Base-by-base conservation (phyloP, 2,329 filamentous ascomycete species). In the Colletotrichum chrysophilum region DNA sequence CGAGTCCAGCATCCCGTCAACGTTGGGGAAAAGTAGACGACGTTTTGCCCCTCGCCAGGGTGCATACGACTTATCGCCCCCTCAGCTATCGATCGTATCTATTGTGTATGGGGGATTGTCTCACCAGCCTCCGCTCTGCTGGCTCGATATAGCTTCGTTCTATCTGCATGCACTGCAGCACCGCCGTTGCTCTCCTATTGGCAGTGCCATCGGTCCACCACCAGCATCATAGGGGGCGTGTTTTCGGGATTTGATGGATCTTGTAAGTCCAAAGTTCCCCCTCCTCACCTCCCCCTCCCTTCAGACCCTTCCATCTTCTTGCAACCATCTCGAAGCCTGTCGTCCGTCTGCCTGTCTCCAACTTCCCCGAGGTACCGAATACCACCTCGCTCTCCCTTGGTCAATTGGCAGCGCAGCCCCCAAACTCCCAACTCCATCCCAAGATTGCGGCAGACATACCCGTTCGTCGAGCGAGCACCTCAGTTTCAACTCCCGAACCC, bases 131-230 rank as follows among this genome's bases (percentile, higher is more conserved):
- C 66, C 56, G 21, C 68, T 71, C 18, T 60, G 55, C 52, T 52
- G 64, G 62, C 30, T 58, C 38, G 69, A 73, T 74, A 65, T 60
- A 73, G 73, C 70, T 58, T 75, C 73, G 70, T 68, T 62, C 62
- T 56, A 75, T 68, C 73, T 73, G 64, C 73, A 73, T 28, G 56
- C 64, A 72, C 69, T 38, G 64, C 73, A 73, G 38, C 73, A 64
- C 24, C 64, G 58, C 56, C 70, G 43, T 65, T 60, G 70, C 43
- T 16, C 24, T 73, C 73, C 65, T 34, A 75, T 75, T 75, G 73
- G 73, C 16, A 58, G 64, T 36, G 62, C n/a, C 32, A 58, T 36
- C 38, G 38, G 32, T 36, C 43, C 13, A 26, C 34, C 43, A 38
- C 34, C 32, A 62, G 32, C 34, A 28, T 65, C 64, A 38, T 52